Evolutionary conservation across 495 filamentous ascomycete species (phyloP), one percentile per base, ranked within the genome.

Genomic region (Tuber melanosporum): DNA sequence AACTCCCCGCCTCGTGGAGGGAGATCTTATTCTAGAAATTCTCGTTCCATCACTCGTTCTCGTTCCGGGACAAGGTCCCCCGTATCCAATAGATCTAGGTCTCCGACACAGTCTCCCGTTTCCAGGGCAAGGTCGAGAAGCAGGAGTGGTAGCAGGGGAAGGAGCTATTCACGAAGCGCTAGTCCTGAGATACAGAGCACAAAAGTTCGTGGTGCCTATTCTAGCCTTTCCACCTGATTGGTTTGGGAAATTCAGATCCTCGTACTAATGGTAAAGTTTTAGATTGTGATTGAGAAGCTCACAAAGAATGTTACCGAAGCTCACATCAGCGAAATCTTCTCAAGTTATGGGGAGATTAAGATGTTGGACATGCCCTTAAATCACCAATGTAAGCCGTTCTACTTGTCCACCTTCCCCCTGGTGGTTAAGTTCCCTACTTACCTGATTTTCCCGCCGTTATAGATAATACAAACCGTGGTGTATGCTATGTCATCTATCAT

Each of bases 221-320:
- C 42, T 14, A 22, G n/a, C 36, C n/a, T 32, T 74, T n/a, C 19
- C 44, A 41, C 22, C 39, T 8, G 26, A 43, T 74, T 14, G 43
- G 42, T 74, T 36, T 46, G 20, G 20, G 44, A 19, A 41, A 62
- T 26, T 32, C 15, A 19, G 70, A 17, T 52, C 43, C 1, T 42
- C 36, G 66, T n/a, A 26, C 15, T 73, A 74, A 42, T 45, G 74
- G n/a, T 26, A 69, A n/a, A 32, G 15, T 69, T 36, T 49, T 81
- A 98, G 93, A 94, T 99, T 77, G 93, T 98, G 22, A 91, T 98
- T 46, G 96, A 99, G 85, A 96, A 95, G 83, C 88, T 99, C 80
- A 96, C 95, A 7, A 97, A 97, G 83, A 99, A 98, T 83, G 91
- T 99, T 79, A 94, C 92, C 73, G 93, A 94, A 79, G 88, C 87